Evolutionary conservation across 495 filamentous ascomycete species (phyloP).

Genomic region (Cladorrhinum samala): DNA sequence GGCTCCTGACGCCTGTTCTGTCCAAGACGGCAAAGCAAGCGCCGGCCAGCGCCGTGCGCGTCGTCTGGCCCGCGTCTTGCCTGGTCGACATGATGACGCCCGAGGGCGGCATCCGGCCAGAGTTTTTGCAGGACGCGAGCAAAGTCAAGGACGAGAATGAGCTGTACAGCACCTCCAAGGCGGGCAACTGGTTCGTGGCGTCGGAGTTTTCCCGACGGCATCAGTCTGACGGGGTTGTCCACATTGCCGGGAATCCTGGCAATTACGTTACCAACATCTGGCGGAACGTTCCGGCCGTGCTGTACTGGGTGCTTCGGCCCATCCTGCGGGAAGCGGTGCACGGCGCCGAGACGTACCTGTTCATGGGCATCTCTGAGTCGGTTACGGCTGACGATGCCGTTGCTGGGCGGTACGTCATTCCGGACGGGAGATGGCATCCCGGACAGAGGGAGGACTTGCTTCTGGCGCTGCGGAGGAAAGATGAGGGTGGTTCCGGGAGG

Average conservation of each 20-base stretch:
- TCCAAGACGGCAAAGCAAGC: slow-evolving; percentile 17
- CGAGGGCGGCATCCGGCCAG: not conserved
- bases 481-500: slow-evolving; percentile 26
- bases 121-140: slow-evolving; percentile 23
- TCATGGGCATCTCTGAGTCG: slow-evolving; percentile 34
- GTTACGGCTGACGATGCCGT: slow-evolving; percentile 25
- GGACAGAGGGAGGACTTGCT: slow-evolving; percentile 21
- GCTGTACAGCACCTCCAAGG: slow-evolving; percentile 34
- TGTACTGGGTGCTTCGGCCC: not conserved
- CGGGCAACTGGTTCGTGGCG: slow-evolving; percentile 29
- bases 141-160: slow-evolving; percentile 11
- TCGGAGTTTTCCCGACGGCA: slow-evolving; percentile 27
- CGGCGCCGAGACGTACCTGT: slow-evolving; percentile 42
- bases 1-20: slow-evolving; percentile 33
- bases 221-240: slow-evolving; percentile 1
- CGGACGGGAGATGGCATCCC: slow-evolving; percentile 16
- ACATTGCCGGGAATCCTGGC: slow-evolving; percentile 22
- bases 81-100: slow-evolving; percentile 10
- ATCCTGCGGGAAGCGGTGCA: slow-evolving; percentile 22
- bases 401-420: slow-evolving; percentile 18
- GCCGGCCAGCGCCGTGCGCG: slow-evolving; percentile 28
- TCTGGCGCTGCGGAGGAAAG: slow-evolving; percentile 11
- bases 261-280: slow-evolving; percentile 32
- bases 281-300: slow-evolving; percentile 1
- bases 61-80: slow-evolving; percentile 35